These are phyloP conservation scores for Butyriboletus loyo DNA, from an alignment of 768 basidiomycete genomes.

Conservation along the genomic window DNA sequence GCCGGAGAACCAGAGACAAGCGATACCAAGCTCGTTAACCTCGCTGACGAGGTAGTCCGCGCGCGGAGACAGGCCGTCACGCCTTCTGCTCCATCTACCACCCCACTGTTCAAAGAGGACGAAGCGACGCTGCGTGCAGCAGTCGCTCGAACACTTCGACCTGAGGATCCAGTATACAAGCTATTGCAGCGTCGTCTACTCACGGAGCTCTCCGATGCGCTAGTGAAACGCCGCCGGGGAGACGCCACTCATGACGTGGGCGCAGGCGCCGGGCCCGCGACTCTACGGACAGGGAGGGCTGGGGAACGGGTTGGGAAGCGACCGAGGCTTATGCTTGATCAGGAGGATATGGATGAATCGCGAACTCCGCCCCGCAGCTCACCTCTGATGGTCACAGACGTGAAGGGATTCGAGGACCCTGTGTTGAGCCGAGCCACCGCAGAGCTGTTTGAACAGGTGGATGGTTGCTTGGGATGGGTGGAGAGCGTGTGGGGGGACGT, in stretches of 20 bases:
- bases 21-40: slow-evolving; percentile 58
- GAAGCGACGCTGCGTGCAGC: slow-evolving; percentile 54
- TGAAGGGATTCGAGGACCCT: slow-evolving; percentile 70
- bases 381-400: slow-evolving; percentile 13
- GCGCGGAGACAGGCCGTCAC: slow-evolving; percentile 36
- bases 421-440: slow-evolving; percentile 44
- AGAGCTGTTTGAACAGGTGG: slow-evolving; percentile 42
- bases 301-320: slow-evolving; percentile 22
- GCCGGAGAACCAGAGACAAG: slow-evolving; percentile 31
- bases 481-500: slow-evolving; percentile 53
- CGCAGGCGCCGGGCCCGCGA: slow-evolving; percentile 14
- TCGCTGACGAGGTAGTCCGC: slow-evolving; percentile 71
- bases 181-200: slow-evolving; percentile 60
- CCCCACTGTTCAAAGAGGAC: slow-evolving; percentile 35
- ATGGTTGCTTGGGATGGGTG: slow-evolving; percentile 49
- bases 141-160: slow-evolving; percentile 60
- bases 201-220: slow-evolving; percentile 32
- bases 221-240: slow-evolving; percentile 21
- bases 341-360: slow-evolving; percentile 15
- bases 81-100: not conserved
- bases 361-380: not conserved
- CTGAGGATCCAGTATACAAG: slow-evolving; percentile 62
- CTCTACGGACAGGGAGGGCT: slow-evolving; percentile 33
- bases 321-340: slow-evolving; percentile 28
- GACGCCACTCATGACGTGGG: not conserved